Percentiles rank a stretch among this genome's conserved stretches.
Evolutionary conservation across 1,284 basidiomycete genomes (phyloP).

Genomic region (Trichosporon faecale): DNA sequence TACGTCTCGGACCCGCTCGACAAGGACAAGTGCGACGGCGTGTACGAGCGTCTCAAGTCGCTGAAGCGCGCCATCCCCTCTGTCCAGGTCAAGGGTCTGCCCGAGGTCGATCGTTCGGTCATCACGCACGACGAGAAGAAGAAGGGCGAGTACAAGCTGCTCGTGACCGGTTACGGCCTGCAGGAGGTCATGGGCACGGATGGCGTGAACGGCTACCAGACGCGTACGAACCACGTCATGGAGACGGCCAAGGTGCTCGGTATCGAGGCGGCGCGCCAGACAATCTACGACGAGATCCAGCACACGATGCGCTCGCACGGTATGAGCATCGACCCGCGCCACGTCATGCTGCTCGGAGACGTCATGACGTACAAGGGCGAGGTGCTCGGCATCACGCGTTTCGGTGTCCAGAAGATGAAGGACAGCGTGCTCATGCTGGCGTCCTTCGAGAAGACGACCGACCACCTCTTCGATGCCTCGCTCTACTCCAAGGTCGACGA

Average conservation of each 20-base stretch:
- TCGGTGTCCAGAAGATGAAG: constrained; percentile 99
- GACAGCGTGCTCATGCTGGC: constrained; percentile 99
- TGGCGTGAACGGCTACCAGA: constrained; percentile 87
- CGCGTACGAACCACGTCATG: constrained; percentile 96
- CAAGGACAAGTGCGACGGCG: constrained; percentile 59
- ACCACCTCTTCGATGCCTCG: constrained; percentile 97
- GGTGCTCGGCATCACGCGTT: constrained; percentile 96
- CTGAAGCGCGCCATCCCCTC: constrained; percentile 75
- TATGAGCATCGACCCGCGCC: constrained; percentile 97
- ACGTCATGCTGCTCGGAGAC: constrained; percentile 97
- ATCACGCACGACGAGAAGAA: constrained; percentile 87
- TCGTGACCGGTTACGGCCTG: constrained; percentile 97
- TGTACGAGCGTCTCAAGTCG: constrained; percentile 79
- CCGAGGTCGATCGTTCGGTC: constrained; percentile 80
- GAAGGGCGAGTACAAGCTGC: constrained; percentile 66
- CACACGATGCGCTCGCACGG: constrained; percentile 97
- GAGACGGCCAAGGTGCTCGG: constrained; percentile 92
- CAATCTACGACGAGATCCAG: constrained; percentile 96
- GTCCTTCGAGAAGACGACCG: constrained; percentile 99
- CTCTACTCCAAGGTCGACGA: constrained; percentile 93
- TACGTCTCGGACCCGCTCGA: constrained; percentile 29
- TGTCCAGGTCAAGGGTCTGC: constrained; percentile 89
- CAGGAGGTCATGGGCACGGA: constrained; percentile 97
- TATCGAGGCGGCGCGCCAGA: constrained; percentile 91
- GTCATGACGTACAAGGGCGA: constrained; percentile 99